Evolutionary conservation across 108 stramenopile genomes (phyloP), one percentile per base, ranked within the genome.

Genomic region (Skeletonema grethae): DNA sequence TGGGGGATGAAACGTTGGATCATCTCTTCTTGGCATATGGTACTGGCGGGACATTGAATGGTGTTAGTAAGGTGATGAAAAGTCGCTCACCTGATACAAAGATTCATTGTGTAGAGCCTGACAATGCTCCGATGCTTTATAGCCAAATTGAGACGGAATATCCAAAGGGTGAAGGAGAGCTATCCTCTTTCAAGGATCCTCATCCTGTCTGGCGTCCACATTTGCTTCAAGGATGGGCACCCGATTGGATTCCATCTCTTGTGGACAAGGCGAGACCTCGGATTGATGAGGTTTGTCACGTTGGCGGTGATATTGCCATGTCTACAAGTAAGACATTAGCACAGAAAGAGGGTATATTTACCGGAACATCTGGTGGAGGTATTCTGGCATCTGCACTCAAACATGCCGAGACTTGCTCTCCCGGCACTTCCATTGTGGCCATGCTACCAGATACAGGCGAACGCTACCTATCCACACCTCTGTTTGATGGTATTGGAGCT

Each of bases 361-460:
- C 76, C 15, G 90, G 90, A 46, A 87, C 74, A 16, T 70, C 67
- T 24, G 90, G 87, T 25, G 90, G 90, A 24, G 90, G 70, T 41
- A 77, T 65, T 13, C 35, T 91, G 56, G 76, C 56, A 28, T 75
- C 74, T 9, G 90, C 90, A 3, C 22, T 91, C 29, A 77, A 87
- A n/a, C 46, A 70, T 36, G 90, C 90, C 34, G 84, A 85, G 62
- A 71, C 67, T 22, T 76, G 74, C 2, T 57, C 75, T 4, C 57
- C 61, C 12, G 90, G 90, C 28, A 63, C 82, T 24, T 61, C 45
- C 29, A 82, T 91, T 32, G 25, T 87, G 0, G 82, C 77, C 36
- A 85, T 91, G 59, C 29, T 91, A 11, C 79, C 90, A 13, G 90
- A 91, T 69, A 87, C 87, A 6, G 90, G 85, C 18, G 90, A 91